These are phyloP conservation scores for Cytospora piceicola DNA, from an alignment of 2,329 filamentous ascomycete species.

Conservation along the genomic window DNA sequence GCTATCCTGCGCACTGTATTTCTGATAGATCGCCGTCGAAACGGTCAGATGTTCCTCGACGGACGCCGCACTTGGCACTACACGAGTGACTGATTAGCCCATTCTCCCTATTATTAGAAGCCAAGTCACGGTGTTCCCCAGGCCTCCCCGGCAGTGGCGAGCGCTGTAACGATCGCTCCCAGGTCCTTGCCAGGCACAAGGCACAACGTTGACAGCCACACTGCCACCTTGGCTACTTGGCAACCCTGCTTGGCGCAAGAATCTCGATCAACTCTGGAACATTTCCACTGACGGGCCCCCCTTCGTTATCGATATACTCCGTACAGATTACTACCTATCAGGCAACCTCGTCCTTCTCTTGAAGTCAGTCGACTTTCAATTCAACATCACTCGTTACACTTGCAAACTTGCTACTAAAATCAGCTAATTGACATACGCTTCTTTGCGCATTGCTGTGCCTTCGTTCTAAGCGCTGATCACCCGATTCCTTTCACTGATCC, in stretches of 20 bases:
- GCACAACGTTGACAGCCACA: not conserved
- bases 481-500: conserved; percentile 20
- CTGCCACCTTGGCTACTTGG: too few species aligned
- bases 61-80: conserved; percentile 15
- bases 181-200: not conserved
- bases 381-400: conserved; percentile 20
- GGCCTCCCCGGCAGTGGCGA: not conserved
- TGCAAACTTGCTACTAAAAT: conserved; percentile 10
- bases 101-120: conserved; percentile 22
- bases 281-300: not conserved
- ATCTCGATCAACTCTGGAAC: not conserved
- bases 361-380: not conserved
- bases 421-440: not conserved
- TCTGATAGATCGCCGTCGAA: conserved; percentile 9
- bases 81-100: conserved; percentile 10
- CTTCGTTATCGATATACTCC: conserved; percentile 3
- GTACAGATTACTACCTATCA: not conserved
- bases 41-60: conserved; percentile 1
- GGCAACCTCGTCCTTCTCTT: not conserved
- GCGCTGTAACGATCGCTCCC: not conserved
- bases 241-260: not conserved
- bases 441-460: conserved; percentile 1
- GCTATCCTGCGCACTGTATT: not conserved
- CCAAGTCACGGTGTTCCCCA: conserved; percentile 15
- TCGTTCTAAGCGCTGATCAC: conserved; percentile 13